phyloP scores from a whole-genome alignment of 2,329 filamentous ascomycete genomes.

The Fusarium tjaetaba region DNA sequence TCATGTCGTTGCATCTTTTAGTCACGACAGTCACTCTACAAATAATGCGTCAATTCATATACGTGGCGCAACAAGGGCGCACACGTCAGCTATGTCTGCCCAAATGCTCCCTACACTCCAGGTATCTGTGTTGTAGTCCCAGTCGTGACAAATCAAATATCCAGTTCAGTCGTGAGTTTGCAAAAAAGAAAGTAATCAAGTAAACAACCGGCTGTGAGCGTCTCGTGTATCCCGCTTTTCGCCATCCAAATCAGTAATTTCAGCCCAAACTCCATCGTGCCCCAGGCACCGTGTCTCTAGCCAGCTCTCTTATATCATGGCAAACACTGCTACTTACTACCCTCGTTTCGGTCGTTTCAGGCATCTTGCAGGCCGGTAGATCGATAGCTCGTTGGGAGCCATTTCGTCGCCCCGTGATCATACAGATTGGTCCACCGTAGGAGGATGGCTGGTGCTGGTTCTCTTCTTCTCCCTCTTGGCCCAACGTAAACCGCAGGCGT shows the following conservation, averaged over 20 bases:
- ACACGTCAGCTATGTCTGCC: constrained; percentile 11
- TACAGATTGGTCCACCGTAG: constrained; percentile 40
- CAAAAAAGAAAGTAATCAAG: constrained; percentile 1
- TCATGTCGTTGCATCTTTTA: neutral
- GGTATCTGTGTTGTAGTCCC: constrained; percentile 38
- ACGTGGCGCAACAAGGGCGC: constrained; percentile 18
- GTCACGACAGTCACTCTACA: neutral
- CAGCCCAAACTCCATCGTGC: constrained; percentile 30
- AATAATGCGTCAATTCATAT: constrained; percentile 34
- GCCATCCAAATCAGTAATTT: constrained; percentile 29
- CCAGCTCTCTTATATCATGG: neutral
- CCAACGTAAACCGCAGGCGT: constrained; percentile 86
- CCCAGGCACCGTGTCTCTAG: constrained; percentile 12
- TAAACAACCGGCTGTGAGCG: constrained; percentile 27
- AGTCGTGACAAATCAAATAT: constrained; percentile 10
- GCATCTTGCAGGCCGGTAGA: neutral
- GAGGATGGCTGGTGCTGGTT: constrained; percentile 37
- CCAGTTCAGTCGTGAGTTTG: constrained; percentile 10
- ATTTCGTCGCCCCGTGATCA: neutral
- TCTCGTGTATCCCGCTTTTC: constrained; percentile 40
- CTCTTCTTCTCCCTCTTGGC: constrained; percentile 85
- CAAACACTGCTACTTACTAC: neutral
- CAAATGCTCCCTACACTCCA: constrained; percentile 29
- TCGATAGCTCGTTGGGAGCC: neutral
- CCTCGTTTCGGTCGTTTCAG: neutral